Conservation (phyloP, 108 stramenopile species). For the Pseudonitzschia pungens region DNA sequence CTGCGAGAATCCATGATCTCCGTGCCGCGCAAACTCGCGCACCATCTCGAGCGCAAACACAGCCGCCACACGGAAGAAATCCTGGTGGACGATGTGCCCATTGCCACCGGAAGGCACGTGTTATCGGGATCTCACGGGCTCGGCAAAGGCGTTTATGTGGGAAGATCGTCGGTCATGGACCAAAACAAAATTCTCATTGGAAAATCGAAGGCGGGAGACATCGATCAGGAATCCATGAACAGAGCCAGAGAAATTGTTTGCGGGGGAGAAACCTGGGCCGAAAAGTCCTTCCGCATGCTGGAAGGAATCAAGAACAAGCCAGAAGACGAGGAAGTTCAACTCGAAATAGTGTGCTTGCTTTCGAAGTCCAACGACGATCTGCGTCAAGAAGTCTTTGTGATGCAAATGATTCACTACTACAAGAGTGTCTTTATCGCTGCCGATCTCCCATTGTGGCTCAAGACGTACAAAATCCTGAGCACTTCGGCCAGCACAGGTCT, state of each 20-base stretch:
- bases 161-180: slow-evolving; percentile 54
- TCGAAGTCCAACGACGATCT: slow-evolving; percentile 98
- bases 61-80: slow-evolving; percentile 11
- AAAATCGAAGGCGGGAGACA: slow-evolving; percentile 49
- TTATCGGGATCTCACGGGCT: slow-evolving; percentile 9
- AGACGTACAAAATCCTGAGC: slow-evolving; percentile 95
- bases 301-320: slow-evolving; percentile 46
- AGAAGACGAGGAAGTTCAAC: slow-evolving; percentile 39
- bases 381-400: slow-evolving; percentile 94
- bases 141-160: slow-evolving; percentile 47
- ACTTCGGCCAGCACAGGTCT: slow-evolving; percentile 91
- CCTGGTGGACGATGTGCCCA: slow-evolving; percentile 40
- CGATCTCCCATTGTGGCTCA: slow-evolving; percentile 88
- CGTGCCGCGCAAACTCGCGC: slow-evolving; percentile 62
- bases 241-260: slow-evolving; percentile 70
- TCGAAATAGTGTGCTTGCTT: slow-evolving; percentile 79
- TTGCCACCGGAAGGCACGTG: slow-evolving; percentile 46
- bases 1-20: slow-evolving; percentile 48
- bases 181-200: slow-evolving; percentile 54
- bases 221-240: slow-evolving; percentile 62
- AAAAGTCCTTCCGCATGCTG: slow-evolving; percentile 82
- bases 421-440: slow-evolving; percentile 90
- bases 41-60: slow-evolving; percentile 48
- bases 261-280: slow-evolving; percentile 82
- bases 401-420: slow-evolving; percentile 98